Conservation (phyloP, 2,329 filamentous ascomycete species). For the Colletotrichum tropicale region DNA sequence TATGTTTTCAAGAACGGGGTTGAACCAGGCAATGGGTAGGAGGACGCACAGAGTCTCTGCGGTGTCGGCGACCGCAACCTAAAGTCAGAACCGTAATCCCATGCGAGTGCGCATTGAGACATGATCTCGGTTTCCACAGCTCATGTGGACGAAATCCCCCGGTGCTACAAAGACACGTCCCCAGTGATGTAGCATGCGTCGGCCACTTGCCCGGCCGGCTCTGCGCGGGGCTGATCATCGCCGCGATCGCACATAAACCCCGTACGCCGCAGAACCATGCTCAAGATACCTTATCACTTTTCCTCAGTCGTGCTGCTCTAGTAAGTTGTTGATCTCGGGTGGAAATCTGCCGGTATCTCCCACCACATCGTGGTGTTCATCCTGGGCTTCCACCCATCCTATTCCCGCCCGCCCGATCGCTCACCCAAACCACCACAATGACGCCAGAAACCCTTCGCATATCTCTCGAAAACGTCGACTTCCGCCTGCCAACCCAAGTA, state of each 20-base stretch:
- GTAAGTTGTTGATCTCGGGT: fast-evolving
- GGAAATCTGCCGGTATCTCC: neutral
- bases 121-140: neutral
- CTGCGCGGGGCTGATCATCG: neutral
- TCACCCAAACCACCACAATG: neutral
- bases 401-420: neutral
- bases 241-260: neutral
- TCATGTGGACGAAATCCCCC: neutral
- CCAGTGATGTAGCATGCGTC: neutral
- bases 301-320: fast-evolving
- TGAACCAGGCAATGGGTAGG: neutral
- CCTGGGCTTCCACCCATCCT: fast-evolving
- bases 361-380: fast-evolving
- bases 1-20: neutral
- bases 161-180: neutral
- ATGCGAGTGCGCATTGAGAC: fast-evolving
- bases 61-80: fast-evolving
- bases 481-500: constrained; percentile 7
- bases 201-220: neutral
- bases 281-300: neutral
- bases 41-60: neutral
- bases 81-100: fast-evolving
- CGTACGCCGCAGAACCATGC: neutral
- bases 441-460: neutral
- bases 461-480: constrained; percentile 5